Conservation (phyloP, 805 yeast species). For the Cyberlindnera japonica region DNA sequence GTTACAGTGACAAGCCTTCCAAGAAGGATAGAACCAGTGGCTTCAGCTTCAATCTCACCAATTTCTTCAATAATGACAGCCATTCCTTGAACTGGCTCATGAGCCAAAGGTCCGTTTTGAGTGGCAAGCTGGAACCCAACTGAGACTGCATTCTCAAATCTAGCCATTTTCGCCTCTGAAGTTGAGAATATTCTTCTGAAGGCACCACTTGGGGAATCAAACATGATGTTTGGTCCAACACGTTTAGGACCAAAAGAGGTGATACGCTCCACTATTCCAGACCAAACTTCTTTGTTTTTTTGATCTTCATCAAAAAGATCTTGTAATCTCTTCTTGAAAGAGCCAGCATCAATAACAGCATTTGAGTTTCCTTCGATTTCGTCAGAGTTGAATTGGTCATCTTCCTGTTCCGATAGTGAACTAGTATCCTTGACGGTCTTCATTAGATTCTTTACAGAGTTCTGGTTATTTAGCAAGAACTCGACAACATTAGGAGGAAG, state of each 20-base stretch:
- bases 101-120: conserved; percentile 81
- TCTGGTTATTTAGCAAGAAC: conserved; percentile 46
- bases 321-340: conserved; percentile 34
- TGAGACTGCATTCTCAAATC: conserved; percentile 58
- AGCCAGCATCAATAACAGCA: conserved; percentile 24
- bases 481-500: conserved; percentile 48
- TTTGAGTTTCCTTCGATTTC: conserved; percentile 24
- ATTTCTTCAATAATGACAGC: conserved; percentile 42
- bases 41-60: conserved; percentile 21
- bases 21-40: conserved; percentile 42
- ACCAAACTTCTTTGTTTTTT: conserved; percentile 28
- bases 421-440: conserved; percentile 16
- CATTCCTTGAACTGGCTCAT: conserved; percentile 85
- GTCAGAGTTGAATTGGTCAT: conserved; percentile 15
- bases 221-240: conserved; percentile 68
- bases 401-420: conserved; percentile 7
- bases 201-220: conserved; percentile 44
- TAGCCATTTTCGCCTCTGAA: conserved; percentile 24
- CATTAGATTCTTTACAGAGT: conserved; percentile 38
- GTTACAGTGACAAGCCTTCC: conserved; percentile 75
- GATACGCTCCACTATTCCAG: conserved; percentile 37
- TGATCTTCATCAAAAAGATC: conserved; percentile 29
- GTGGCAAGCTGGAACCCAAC: conserved; percentile 85
- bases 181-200: conserved; percentile 33
- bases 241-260: conserved; percentile 75